Conservation (phyloP, 139 green algal species). For the Astrephomene gubernaculifera region DNA sequence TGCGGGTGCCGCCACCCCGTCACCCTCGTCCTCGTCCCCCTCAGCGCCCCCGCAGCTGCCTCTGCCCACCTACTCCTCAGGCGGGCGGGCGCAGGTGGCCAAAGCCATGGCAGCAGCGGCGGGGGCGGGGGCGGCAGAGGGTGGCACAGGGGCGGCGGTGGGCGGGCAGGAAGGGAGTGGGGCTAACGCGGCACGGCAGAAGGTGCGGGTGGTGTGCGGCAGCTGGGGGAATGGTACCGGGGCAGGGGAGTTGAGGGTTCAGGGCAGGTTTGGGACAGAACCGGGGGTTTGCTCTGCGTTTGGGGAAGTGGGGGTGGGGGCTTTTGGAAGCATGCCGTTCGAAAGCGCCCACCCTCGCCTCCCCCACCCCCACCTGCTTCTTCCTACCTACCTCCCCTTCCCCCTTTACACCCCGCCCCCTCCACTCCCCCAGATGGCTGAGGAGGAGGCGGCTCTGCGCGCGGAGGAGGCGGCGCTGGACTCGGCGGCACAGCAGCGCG, state of each 20-base stretch:
- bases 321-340: too few relatives aligned
- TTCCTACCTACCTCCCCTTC: too few relatives aligned
- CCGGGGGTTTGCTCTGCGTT: too few relatives aligned
- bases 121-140: background rate
- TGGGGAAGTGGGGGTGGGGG: too few relatives aligned
- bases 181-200: background rate
- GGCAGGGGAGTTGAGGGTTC: too few relatives aligned
- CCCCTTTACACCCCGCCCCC: too few relatives aligned
- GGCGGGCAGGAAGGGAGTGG: background rate
- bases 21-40: background rate
- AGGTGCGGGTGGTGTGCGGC: background rate
- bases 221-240: too few relatives aligned
- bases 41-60: too few relatives aligned
- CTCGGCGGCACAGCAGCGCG: slow-evolving; percentile 4
- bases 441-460: slow-evolving; percentile 16
- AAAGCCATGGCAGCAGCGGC: slow-evolving; percentile 22
- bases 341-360: too few relatives aligned
- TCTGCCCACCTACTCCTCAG: background rate
- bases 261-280: too few relatives aligned
- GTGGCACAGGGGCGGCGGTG: background rate
- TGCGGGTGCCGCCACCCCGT: background rate
- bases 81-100: slow-evolving; percentile 14
- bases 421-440: slow-evolving; percentile 14
- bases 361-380: too few relatives aligned
- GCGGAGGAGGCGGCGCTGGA: slow-evolving; percentile 41